A percentile compares a stretch with the other conserved stretches of the same genome.
phyloP scores from a whole-genome alignment of 1,139 yeast genomes.

The Protomyces arabidopsidicola region DNA sequence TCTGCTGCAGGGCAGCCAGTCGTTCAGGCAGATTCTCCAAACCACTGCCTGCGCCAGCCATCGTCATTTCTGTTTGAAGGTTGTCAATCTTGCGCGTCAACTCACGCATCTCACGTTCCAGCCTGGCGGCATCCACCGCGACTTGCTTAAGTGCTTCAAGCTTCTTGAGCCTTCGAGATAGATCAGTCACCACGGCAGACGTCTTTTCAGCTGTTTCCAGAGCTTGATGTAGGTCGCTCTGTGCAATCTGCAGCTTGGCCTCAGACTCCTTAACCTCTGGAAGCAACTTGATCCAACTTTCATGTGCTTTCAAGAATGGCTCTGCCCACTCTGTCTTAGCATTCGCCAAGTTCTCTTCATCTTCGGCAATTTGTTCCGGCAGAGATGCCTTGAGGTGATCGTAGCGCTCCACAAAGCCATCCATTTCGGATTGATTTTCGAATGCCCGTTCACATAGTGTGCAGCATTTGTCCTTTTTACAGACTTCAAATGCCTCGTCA shows the following conservation, averaged over 20 bases:
- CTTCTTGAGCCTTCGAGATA: conserved; percentile 27
- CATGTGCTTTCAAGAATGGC: conserved; percentile 4
- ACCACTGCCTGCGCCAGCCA: conserved; percentile 39
- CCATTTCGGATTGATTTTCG: background rate
- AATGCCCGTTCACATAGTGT: background rate
- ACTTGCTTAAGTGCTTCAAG: conserved; percentile 42
- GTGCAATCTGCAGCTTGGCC: conserved; percentile 1
- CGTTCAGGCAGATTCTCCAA: conserved; percentile 52
- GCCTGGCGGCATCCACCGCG: conserved; percentile 37
- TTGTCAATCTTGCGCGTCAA: conserved; percentile 33
- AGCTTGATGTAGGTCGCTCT: conserved; percentile 10
- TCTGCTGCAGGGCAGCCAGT: conserved; percentile 46
- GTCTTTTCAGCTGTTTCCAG: conserved; percentile 8
- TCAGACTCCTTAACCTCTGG: conserved; percentile 22
- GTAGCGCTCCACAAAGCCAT: background rate
- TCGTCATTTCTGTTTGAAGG: conserved; percentile 43
- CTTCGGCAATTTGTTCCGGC: background rate
- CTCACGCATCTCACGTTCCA: conserved; percentile 33
- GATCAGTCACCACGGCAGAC: conserved; percentile 1
- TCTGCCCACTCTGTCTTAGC: background rate
- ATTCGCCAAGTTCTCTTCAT: conserved; percentile 9
- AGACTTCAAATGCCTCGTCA: background rate
- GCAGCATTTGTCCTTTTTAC: background rate
- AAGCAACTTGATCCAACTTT: conserved; percentile 8
- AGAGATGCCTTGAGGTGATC: background rate